These are phyloP conservation scores for Williopsis jadinii DNA, from an alignment of 1,139 yeast genomes.

Conservation along the genomic window DNA sequence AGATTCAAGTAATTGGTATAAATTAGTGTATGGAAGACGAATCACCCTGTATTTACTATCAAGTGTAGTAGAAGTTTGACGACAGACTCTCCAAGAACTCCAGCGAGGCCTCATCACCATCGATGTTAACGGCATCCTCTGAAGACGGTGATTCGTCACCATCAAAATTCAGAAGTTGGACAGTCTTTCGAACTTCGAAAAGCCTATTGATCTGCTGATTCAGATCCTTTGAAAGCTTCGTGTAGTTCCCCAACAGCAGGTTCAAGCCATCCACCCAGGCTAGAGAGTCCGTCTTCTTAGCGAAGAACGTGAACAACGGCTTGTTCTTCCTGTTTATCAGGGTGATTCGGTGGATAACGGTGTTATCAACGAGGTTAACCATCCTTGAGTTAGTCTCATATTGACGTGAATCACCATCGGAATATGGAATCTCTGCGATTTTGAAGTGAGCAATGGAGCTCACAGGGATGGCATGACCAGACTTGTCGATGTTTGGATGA, in stretches of 20 bases:
- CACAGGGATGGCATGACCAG: constrained; percentile 31
- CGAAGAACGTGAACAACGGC: constrained; percentile 51
- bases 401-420: constrained; percentile 12
- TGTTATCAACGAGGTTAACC: constrained; percentile 46
- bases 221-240: constrained; percentile 49
- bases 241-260: constrained; percentile 38
- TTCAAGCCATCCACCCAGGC: constrained; percentile 80
- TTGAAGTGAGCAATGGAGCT: constrained; percentile 35
- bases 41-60: constrained; percentile 1
- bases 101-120: constrained; percentile 25
- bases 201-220: constrained; percentile 50
- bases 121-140: not conserved
- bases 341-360: constrained; percentile 48
- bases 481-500: constrained; percentile 53
- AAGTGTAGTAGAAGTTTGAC: constrained; percentile 37
- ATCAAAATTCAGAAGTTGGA: constrained; percentile 48
- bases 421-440: constrained; percentile 37
- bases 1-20: constrained; percentile 38
- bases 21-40: no score
- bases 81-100: constrained; percentile 36
- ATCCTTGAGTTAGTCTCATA: constrained; percentile 29
- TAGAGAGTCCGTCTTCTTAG: constrained; percentile 61
- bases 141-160: constrained; percentile 5
- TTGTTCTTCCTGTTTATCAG: constrained; percentile 37
- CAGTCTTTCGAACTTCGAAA: constrained; percentile 52